Evolutionary conservation across 805 yeast species (phyloP).

Genomic region (Komagataella populi): DNA sequence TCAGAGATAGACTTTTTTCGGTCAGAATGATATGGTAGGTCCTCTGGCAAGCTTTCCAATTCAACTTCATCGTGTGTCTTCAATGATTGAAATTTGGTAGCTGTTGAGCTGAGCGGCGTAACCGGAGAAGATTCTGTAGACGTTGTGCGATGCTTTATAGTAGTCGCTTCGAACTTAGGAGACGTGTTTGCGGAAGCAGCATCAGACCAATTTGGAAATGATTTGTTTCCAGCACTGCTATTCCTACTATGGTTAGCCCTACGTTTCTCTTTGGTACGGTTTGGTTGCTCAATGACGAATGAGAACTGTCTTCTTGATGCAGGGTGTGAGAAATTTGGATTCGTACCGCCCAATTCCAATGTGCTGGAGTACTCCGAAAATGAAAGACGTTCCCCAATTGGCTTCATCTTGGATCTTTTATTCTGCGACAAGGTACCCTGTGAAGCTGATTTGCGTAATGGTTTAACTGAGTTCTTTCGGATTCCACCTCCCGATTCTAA

Average conservation of each 20-base stretch:
- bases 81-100: neutral
- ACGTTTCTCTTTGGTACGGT: neutral
- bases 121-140: neutral
- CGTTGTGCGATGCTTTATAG: neutral
- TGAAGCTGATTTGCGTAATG: neutral
- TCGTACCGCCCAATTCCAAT: neutral
- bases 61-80: neutral
- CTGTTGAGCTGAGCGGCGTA: neutral
- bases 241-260: neutral
- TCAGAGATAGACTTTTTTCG: neutral
- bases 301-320: neutral
- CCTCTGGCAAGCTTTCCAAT: neutral
- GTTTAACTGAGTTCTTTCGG: neutral
- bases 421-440: neutral
- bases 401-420: neutral
- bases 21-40: neutral
- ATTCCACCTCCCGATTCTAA: neutral
- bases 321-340: neutral
- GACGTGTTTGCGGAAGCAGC: neutral
- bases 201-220: neutral
- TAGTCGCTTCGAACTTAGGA: neutral
- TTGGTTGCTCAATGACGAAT: neutral
- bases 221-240: neutral
- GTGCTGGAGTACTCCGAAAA: neutral
- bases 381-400: neutral